These are phyloP conservation scores for Kazachstania africana DNA, from an alignment of 805 yeast species.

Conservation along the genomic window DNA sequence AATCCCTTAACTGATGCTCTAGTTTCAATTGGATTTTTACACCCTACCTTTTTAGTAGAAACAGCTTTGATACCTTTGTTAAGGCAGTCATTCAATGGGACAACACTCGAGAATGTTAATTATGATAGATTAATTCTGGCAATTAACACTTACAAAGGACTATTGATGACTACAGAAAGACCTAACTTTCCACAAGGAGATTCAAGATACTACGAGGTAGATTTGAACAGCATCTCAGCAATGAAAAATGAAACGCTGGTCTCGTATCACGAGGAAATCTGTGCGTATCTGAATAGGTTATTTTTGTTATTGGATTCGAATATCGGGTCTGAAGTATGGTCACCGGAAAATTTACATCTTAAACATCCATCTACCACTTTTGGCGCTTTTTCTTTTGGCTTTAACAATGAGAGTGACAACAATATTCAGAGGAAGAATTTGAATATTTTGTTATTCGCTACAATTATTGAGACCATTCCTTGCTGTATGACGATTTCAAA, in stretches of 20 bases:
- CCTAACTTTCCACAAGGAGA: conserved; percentile 64
- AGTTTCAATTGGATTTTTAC: conserved; percentile 69
- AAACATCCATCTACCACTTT: conserved; percentile 28
- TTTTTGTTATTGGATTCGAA: conserved; percentile 49
- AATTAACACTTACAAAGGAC: conserved; percentile 58
- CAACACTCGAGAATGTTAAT: conserved; percentile 44
- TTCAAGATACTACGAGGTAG: conserved; percentile 22
- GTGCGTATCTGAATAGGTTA: conserved; percentile 42
- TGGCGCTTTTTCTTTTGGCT: conserved; percentile 30
- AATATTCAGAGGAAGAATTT: conserved; percentile 21
- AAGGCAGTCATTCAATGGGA: conserved; percentile 46
- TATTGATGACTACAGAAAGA: conserved; percentile 52
- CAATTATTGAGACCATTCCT: conserved; percentile 61
- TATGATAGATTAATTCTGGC: conserved; percentile 66
- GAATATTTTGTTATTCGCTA: conserved; percentile 53
- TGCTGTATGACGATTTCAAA: conserved; percentile 42
- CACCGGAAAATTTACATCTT: conserved; percentile 27
- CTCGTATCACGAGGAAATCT: conserved; percentile 59
- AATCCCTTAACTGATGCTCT: conserved; percentile 60
- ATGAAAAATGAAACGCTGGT: conserved; percentile 21
- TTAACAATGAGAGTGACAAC: conserved; percentile 27
- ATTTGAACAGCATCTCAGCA: conserved; percentile 24
- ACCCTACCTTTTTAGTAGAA: conserved; percentile 69
- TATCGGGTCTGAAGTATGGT: conserved; percentile 37
- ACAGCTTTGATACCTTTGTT: conserved; percentile 64